Evolutionary conservation across 2,329 filamentous ascomycete species (phyloP).

Genomic region (Cercospora canescens): DNA sequence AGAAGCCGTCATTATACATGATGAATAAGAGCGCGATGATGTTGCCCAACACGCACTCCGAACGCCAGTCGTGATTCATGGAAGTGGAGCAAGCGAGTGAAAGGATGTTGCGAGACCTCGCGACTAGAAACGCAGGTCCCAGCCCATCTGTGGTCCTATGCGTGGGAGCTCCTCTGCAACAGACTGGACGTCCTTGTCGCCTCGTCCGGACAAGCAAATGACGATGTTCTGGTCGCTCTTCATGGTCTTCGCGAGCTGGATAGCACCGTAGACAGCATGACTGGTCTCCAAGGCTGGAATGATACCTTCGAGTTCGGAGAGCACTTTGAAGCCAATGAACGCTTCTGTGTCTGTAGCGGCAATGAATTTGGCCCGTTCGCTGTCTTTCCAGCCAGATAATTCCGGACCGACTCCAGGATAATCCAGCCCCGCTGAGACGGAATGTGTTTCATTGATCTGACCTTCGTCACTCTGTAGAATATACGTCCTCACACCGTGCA

Average conservation of each 20-base stretch:
- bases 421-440: constrained; percentile 92
- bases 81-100: not conserved
- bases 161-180: constrained; percentile 91
- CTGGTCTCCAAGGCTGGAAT: constrained; percentile 93
- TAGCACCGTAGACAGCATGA: constrained; percentile 85
- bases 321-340: constrained; percentile 79
- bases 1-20: not conserved
- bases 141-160: constrained; percentile 83
- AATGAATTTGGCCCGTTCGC: constrained; percentile 79
- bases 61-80: not conserved
- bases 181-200: constrained; percentile 98
- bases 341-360: constrained; percentile 90
- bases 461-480: constrained; percentile 90
- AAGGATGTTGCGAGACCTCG: not conserved
- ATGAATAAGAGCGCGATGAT: not conserved
- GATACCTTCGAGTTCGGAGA: constrained; percentile 90
- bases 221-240: constrained; percentile 84
- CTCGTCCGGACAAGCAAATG: constrained; percentile 87
- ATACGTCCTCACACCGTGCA: constrained; percentile 95
- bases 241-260: constrained; percentile 93
- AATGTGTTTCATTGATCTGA: constrained; percentile 94
- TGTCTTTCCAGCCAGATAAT: constrained; percentile 90
- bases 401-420: constrained; percentile 97
- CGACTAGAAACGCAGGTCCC: constrained; percentile 58
- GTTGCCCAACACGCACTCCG: not conserved